phyloP scores from a whole-genome alignment of 305 asterid species.

The Nicotiana rustica region DNA sequence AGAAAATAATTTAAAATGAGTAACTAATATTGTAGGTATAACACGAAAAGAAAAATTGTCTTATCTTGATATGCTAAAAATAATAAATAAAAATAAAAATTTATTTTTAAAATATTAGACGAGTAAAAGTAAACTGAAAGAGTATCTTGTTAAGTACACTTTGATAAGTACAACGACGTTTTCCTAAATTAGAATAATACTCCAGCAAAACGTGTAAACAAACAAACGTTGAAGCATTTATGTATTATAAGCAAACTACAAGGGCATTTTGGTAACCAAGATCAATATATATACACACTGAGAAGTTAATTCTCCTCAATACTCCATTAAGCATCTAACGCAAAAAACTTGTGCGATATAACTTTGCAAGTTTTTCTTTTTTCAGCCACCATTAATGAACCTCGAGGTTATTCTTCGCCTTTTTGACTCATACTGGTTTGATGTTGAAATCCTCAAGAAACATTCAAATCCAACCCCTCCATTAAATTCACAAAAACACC shows the following conservation, averaged over 20 bases:
- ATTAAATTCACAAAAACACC: neutral
- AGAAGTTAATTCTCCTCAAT: neutral
- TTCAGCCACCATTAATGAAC: conserved; percentile 45
- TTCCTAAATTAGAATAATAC: neutral
- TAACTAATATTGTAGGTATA: too few species aligned
- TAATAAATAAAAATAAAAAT: too few species aligned
- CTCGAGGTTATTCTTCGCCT: conserved; percentile 42
- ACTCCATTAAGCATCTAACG: neutral
- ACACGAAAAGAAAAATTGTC: too few species aligned
- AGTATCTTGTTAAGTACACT: conserved; percentile 32
- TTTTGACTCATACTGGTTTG: conserved; percentile 50
- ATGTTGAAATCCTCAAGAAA: conserved; percentile 40
- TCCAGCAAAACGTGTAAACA: conserved; percentile 50
- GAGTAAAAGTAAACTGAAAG: too few species aligned
- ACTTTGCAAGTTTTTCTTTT: conserved; percentile 18
- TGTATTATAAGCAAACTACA: conserved; percentile 8
- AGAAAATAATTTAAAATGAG: too few species aligned
- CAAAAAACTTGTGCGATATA: neutral
- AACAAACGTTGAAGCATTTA: conserved; percentile 44
- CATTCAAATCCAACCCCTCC: conserved; percentile 31
- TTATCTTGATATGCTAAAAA: too few species aligned
- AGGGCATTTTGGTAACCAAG: conserved; percentile 46
- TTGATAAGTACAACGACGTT: neutral
- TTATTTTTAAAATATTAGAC: too few species aligned
- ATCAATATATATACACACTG: neutral